Evolutionary conservation across 2,329 filamentous ascomycete genomes (phyloP).

Genomic region (Microcera coccophila): DNA sequence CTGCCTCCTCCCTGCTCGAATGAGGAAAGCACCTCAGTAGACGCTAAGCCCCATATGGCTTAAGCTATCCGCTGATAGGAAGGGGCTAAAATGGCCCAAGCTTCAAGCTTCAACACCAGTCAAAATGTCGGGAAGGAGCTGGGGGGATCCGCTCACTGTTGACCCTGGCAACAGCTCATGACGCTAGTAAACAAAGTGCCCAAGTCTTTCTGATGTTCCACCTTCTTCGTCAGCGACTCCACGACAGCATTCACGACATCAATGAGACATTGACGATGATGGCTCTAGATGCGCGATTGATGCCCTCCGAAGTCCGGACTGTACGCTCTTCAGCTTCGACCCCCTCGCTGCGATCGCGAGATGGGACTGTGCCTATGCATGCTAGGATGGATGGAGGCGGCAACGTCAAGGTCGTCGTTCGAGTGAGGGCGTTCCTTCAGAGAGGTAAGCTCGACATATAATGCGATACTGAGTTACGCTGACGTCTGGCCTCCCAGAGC

Average conservation of each 20-base stretch:
- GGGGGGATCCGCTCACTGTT: slow-evolving; percentile 20
- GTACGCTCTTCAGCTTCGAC: slow-evolving; percentile 70
- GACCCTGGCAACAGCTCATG: slow-evolving; percentile 34
- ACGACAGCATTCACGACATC: slow-evolving; percentile 38
- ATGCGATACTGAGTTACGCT: too few species aligned
- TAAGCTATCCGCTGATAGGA: slow-evolving; percentile 2
- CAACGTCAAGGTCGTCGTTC: slow-evolving; percentile 78
- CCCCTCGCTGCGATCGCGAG: slow-evolving; percentile 70
- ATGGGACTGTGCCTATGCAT: slow-evolving; percentile 58
- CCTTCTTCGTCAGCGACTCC: slow-evolving; percentile 40
- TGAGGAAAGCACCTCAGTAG: too few species aligned
- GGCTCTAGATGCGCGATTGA: slow-evolving; percentile 42
- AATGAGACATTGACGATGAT: slow-evolving; percentile 39
- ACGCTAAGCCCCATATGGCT: background rate
- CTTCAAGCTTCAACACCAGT: slow-evolving; percentile 12
- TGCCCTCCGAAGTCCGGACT: slow-evolving; percentile 39
- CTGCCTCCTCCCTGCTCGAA: background rate
- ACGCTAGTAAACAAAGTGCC: slow-evolving; percentile 34
- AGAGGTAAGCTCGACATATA: slow-evolving; percentile 68
- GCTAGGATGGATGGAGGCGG: slow-evolving; percentile 60
- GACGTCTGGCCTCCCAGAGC: slow-evolving; percentile 53
- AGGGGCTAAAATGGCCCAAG: slow-evolving; percentile 17
- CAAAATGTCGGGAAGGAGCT: slow-evolving; percentile 3
- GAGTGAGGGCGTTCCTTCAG: slow-evolving; percentile 73
- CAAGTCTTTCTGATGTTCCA: slow-evolving; percentile 31